These are phyloP conservation scores for Aspergillus arachidicola DNA, from an alignment of 2,329 filamentous ascomycete genomes.

Conservation along the genomic window DNA sequence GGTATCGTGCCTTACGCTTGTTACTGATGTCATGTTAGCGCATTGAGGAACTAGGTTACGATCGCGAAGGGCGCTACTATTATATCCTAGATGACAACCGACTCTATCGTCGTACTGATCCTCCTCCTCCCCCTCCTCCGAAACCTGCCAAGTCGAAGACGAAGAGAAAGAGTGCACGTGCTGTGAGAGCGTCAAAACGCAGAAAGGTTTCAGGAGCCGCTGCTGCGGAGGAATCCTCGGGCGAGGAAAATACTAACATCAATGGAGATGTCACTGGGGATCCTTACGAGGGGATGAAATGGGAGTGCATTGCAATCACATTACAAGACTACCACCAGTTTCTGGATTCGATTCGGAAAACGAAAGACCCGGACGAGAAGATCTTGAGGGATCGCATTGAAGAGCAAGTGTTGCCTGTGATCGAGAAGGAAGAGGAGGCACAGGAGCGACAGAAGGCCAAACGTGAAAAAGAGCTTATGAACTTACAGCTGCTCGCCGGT, in stretches of 20 bases:
- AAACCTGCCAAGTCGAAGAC: slow-evolving; percentile 63
- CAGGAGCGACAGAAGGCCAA: slow-evolving; percentile 72
- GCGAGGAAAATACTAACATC: slow-evolving; percentile 47
- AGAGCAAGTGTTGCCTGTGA: slow-evolving; percentile 78
- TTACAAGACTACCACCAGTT: slow-evolving; percentile 75
- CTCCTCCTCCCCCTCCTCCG: slow-evolving; percentile 58
- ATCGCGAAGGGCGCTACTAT: slow-evolving; percentile 81
- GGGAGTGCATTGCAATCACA: slow-evolving; percentile 88
- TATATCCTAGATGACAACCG: slow-evolving; percentile 93
- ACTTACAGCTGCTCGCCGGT: slow-evolving; percentile 82
- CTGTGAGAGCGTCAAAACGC: slow-evolving; percentile 70
- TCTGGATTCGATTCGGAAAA: slow-evolving; percentile 70
- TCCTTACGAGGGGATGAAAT: slow-evolving; percentile 74
- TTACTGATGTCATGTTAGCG: slow-evolving; percentile 40
- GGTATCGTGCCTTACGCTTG: neutral
- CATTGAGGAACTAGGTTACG: slow-evolving; percentile 68
- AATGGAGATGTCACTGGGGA: slow-evolving; percentile 52
- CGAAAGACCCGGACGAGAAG: slow-evolving; percentile 83
- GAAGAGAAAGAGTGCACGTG: slow-evolving; percentile 67
- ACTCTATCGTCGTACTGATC: slow-evolving; percentile 84
- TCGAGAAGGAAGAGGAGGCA: slow-evolving; percentile 73
- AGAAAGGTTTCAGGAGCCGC: slow-evolving; percentile 55
- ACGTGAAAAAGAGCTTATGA: slow-evolving; percentile 79
- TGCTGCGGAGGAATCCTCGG: slow-evolving; percentile 41
- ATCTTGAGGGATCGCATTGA: slow-evolving; percentile 70